Evolutionary conservation across 345 rosid species (phyloP).

Genomic region (Pugionium dolabratum): DNA sequence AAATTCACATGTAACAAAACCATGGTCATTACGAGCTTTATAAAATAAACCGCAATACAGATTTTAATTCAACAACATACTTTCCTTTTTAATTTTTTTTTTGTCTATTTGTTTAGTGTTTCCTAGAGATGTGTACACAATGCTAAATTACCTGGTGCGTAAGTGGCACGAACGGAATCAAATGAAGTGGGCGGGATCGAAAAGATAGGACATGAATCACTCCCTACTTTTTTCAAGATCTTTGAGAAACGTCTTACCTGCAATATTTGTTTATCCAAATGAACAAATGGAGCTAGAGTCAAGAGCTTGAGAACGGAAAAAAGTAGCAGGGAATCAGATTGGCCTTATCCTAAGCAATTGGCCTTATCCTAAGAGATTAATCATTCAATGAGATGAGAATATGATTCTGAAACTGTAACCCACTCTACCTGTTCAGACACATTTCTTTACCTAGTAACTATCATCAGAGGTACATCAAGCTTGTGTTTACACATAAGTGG

Average conservation of each 20-base stretch:
- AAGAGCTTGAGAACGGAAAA: background rate
- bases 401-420: background rate
- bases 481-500: background rate
- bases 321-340: slow-evolving; percentile 17
- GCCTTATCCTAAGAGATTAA: background rate
- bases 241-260: slow-evolving; percentile 80
- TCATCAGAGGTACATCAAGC: slow-evolving; percentile 8
- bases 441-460: background rate
- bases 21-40: background rate
- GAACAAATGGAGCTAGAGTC: slow-evolving; percentile 18
- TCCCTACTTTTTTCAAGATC: slow-evolving; percentile 70
- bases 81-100: background rate
- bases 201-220: slow-evolving; percentile 56
- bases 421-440: background rate
- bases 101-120: slow-evolving; percentile 1
- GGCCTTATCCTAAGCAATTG: background rate
- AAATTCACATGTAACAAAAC: background rate
- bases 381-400: background rate
- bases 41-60: background rate
- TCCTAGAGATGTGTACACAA: background rate
- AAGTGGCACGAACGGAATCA: slow-evolving; percentile 51
- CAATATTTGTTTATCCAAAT: slow-evolving; percentile 28
- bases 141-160: slow-evolving; percentile 62
- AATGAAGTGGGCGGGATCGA: slow-evolving; percentile 52
- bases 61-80: too few species aligned